Base-by-base conservation (phyloP, 257 asterid genomes). In the Salvia miltiorrhiza region DNA sequence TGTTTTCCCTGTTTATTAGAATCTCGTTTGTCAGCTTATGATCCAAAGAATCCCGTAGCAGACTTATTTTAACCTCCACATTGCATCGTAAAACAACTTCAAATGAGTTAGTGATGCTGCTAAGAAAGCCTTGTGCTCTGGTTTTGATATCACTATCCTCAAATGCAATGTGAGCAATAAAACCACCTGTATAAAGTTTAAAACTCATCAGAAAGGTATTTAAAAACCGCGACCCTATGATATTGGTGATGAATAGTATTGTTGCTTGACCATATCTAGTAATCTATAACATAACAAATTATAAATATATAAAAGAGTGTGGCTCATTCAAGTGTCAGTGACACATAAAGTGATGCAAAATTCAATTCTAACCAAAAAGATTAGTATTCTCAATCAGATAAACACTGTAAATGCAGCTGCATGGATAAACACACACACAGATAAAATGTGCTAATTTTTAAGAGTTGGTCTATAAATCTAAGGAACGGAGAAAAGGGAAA, bases 71-170 rank as follows among this genome's bases (percentile, higher is more conserved):
- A 44, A 89, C 94, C 83, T 91, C 96, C 60, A 90, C 94, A 48
- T 85, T 89, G 78, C 85, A 77, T 49, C 78, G 85, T 63, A 94
- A 74, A 65, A 86, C 92, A 67, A 78, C 81, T 81, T 91, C 96
- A 60, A 94, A 87, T 30, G 95, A 82, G 83, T 89, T 87, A 0
- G 96, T 85, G 87, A 94, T 91, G 76, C 97, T 94, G 83, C 99
- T 89, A 23, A 86, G 85, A 56, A 86, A 94, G 74, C 96, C 88
- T 81, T 94, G 95, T 28, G 95, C 97, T 85, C 97, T 79, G 80
- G 84, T 74, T 85, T 87, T 89, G 58, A 87, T 75, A 60, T 80
- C 79, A 62, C 70, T 75, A 53, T 91, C 93, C 9, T 70, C 85
- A 71, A 94, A 94, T 32, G 92, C 93, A 77, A 94, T 67, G 49